A percentile compares a stretch with the other conserved stretches of the same genome.
Evolutionary conservation across 1,284 basidiomycete genomes (phyloP).

Genomic region (Omphalotus olearius): DNA sequence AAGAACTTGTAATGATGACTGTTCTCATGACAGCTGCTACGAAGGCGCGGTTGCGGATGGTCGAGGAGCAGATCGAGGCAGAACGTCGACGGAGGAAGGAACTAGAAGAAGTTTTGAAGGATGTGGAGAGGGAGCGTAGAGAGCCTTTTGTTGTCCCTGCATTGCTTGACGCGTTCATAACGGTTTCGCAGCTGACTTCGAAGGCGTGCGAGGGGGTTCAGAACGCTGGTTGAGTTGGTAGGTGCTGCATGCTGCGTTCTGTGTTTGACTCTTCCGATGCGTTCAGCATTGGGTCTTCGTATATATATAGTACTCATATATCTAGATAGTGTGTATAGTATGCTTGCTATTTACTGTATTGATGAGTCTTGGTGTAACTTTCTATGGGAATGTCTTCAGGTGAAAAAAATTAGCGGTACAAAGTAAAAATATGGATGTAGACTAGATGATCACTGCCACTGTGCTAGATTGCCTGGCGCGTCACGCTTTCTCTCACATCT

Average conservation of each 20-base stretch:
- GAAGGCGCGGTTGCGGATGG: constrained; percentile 10
- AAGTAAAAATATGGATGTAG: too few relatives aligned
- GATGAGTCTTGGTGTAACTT: too few relatives aligned
- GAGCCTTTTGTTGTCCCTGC: constrained; percentile 45
- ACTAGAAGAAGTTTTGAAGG: constrained; percentile 33
- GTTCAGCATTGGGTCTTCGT: too few relatives aligned
- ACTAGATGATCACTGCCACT: too few relatives aligned
- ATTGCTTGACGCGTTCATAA: constrained; percentile 42
- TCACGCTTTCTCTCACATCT: too few relatives aligned
- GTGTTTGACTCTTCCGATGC: not conserved
- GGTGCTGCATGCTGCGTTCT: too few relatives aligned
- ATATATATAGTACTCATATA: too few relatives aligned
- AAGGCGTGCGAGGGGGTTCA: not conserved
- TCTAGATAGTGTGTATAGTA: too few relatives aligned
- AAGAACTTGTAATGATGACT: not conserved
- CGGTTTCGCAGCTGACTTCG: constrained; percentile 10
- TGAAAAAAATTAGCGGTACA: too few relatives aligned
- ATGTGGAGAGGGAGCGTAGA: constrained; percentile 36
- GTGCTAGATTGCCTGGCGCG: too few relatives aligned
- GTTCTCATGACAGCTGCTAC: not conserved
- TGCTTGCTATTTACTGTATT: too few relatives aligned
- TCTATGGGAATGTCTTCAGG: too few relatives aligned
- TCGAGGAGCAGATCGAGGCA: constrained; percentile 24
- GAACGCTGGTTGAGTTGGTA: not conserved
- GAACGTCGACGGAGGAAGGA: constrained; percentile 29